These are phyloP conservation scores for Penicillium brasilianum DNA, from an alignment of 2,329 filamentous ascomycete genomes.

Conservation along the genomic window DNA sequence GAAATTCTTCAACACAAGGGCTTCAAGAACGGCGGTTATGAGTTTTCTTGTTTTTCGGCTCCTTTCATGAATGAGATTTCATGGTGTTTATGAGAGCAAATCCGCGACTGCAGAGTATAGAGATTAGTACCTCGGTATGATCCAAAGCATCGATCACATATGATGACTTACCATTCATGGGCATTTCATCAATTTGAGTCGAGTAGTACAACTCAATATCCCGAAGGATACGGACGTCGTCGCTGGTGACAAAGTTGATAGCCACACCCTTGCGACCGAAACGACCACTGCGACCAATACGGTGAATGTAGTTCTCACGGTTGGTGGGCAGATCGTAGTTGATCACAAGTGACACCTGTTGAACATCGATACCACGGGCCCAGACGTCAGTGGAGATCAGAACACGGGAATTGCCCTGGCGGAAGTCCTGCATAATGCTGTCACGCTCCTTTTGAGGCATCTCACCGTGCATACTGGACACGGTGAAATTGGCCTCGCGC, in stretches of 20 bases:
- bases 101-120: constrained; percentile 37
- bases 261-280: constrained; percentile 99
- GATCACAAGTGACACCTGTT: constrained; percentile 99
- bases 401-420: constrained; percentile 96
- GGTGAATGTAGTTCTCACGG: constrained; percentile 99
- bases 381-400: constrained; percentile 97
- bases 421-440: constrained; percentile 99
- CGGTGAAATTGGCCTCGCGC: constrained; percentile 96
- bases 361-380: constrained; percentile 99
- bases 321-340: constrained; percentile 99
- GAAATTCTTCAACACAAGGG: neutral
- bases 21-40: neutral
- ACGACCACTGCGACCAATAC: constrained; percentile 98
- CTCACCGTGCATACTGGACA: constrained; percentile 99
- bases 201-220: constrained; percentile 99
- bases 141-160: neutral
- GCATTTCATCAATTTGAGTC: constrained; percentile 99
- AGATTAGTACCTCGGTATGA: constrained; percentile 18
- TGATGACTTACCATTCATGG: constrained; percentile 77
- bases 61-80: neutral
- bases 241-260: constrained; percentile 99
- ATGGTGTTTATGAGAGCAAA: constrained; percentile 41
- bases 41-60: neutral
- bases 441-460: constrained; percentile 99
- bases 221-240: constrained; percentile 99